Evolutionary conservation across 2,329 filamentous ascomycete species (phyloP), one percentile per base, ranked within the genome.

Genomic region (Aspergillus nomiae): DNA sequence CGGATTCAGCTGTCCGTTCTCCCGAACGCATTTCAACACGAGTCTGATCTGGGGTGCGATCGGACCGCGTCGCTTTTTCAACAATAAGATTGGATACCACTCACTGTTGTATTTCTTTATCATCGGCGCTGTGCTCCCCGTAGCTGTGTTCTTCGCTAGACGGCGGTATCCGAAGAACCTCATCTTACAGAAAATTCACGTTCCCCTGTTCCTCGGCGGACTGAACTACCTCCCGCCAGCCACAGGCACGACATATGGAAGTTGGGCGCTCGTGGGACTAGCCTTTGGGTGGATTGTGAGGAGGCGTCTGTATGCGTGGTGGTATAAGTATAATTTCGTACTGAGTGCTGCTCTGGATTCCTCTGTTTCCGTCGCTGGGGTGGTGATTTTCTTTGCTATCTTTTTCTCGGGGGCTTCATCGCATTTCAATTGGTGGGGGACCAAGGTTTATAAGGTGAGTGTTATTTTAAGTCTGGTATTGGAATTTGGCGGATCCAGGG

Each of bases 251-350:
- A 90, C 85, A 61, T 91, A 90, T 71, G 83, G 89, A 28, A 86
- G 86, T 71, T 91, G 89, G 89, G 88, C 86, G 1, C 69, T 86
- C 24, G 84, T 89, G 12, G 89, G 89, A 9, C 81, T 85, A 32
- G 67, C 86, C 4, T 91, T 91, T 79, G 90, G 90, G 73, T 87
- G 82, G 66, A 84, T 84, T 67, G 82, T 91, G 71, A 84, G 85
- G 73, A 83, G 85, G 53, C 82, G 84, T 57, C 86, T 85, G 73
- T 84, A 81, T 9, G 86, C 85, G 50, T 91, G 89, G 89, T 91
- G 89, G 89, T 77, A 87, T 68, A 87, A 88, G 74, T 91, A 90
- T 77, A 91, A 91, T 77, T 92, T 91, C 74, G 83, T 91, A 70
- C 86, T 88, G 1, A 90, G 87, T 38, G 88, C 88, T 0, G 89